Evolutionary conservation across 1,284 basidiomycete species (phyloP).

Genomic region (Irpex sp.): DNA sequence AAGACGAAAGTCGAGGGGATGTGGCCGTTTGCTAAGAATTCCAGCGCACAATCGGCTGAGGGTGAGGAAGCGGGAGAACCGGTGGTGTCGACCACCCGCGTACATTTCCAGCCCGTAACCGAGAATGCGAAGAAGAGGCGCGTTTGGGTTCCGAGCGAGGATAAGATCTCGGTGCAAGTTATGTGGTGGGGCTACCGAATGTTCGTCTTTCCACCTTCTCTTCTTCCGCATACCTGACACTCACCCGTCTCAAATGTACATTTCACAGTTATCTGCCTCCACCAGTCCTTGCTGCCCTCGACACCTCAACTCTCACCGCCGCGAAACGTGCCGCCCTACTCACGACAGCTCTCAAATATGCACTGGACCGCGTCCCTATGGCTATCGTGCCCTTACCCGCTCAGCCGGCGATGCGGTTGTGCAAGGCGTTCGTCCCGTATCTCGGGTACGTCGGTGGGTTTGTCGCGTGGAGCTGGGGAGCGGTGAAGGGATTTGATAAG

Average conservation of each 20-base stretch:
- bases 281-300: conserved; percentile 59
- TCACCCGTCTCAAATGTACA: background rate
- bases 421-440: conserved; percentile 61
- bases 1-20: conserved; percentile 9
- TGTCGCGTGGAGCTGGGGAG: conserved; percentile 75
- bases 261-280: conserved; percentile 54
- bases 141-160: conserved; percentile 68
- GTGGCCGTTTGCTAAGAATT: conserved; percentile 11
- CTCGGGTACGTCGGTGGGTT: conserved; percentile 72
- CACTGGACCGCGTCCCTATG: conserved; percentile 58
- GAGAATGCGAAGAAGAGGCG: conserved; percentile 27
- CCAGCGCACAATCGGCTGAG: background rate
- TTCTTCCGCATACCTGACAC: background rate
- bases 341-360: conserved; percentile 64
- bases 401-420: conserved; percentile 46
- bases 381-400: conserved; percentile 54
- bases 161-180: conserved; percentile 62
- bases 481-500: conserved; percentile 68
- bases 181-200: conserved; percentile 81
- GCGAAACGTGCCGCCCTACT: conserved; percentile 69
- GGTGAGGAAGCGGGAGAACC: conserved; percentile 4
- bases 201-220: conserved; percentile 32
- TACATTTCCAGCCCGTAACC: conserved; percentile 1
- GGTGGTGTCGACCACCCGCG: conserved; percentile 1
- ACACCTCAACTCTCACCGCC: conserved; percentile 56